Conservation (phyloP, 257 asterid species). For the Plantago elongata region DNA sequence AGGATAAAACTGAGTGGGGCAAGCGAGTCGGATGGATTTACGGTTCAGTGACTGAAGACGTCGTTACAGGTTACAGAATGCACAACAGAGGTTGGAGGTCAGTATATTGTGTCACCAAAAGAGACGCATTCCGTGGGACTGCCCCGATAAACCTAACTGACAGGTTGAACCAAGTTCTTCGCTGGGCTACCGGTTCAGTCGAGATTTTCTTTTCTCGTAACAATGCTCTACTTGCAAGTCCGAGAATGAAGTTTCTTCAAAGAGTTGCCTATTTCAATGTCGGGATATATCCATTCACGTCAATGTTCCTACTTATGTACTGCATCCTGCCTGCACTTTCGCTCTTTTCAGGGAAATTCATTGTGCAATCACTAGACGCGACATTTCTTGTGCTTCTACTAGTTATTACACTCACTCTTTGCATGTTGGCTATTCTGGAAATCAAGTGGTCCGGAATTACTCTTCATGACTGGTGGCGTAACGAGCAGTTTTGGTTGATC, state of each 20-base stretch:
- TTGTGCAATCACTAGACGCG: constrained; percentile 63
- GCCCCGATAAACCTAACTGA: constrained; percentile 94
- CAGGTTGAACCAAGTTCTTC: constrained; percentile 73
- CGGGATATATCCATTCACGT: constrained; percentile 86
- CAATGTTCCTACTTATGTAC: constrained; percentile 71
- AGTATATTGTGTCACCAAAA: constrained; percentile 66
- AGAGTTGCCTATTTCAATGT: constrained; percentile 85
- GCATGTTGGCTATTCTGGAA: constrained; percentile 76
- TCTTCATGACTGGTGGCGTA: constrained; percentile 93
- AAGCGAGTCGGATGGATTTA: constrained; percentile 90
- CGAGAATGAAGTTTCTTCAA: constrained; percentile 79
- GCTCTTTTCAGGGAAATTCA: constrained; percentile 81
- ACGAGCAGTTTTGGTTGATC: constrained; percentile 93
- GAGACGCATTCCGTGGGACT: constrained; percentile 92
- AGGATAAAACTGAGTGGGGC: constrained; percentile 93
- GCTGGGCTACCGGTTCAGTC: constrained; percentile 98
- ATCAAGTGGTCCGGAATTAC: constrained; percentile 86
- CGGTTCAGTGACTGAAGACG: constrained; percentile 87
- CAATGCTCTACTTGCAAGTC: constrained; percentile 71
- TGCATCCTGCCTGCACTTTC: constrained; percentile 82
- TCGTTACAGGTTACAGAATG: constrained; percentile 89
- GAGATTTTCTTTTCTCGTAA: constrained; percentile 88
- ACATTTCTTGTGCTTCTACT: constrained; percentile 55
- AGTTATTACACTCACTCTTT: constrained; percentile 54
- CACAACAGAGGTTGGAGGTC: constrained; percentile 94